These are phyloP conservation scores for Xylaria castorea DNA, from an alignment of 495 filamentous ascomycete species.

Conservation along the genomic window DNA sequence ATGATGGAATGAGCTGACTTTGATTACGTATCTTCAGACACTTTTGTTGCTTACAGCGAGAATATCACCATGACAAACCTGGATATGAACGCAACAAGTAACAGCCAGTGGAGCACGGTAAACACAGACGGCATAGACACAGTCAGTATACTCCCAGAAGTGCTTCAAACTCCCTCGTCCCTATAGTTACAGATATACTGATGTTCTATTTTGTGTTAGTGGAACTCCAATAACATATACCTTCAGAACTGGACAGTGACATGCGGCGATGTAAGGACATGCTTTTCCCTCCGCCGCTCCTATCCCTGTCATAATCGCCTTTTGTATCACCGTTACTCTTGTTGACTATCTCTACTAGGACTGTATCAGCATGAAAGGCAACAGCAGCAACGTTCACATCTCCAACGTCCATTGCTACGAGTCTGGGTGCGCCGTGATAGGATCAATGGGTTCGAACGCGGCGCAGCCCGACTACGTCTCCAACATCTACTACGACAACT, in stretches of 20 bases:
- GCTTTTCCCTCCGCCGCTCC: background rate
- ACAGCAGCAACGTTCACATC: slow-evolving; percentile 58
- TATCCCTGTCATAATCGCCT: background rate
- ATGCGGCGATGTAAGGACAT: slow-evolving; percentile 46
- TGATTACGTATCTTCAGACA: slow-evolving; percentile 31
- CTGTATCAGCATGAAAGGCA: slow-evolving; percentile 66
- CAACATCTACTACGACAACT: slow-evolving; percentile 50
- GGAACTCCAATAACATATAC: slow-evolving; percentile 40
- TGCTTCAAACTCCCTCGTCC: background rate
- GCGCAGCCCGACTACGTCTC: slow-evolving; percentile 45
- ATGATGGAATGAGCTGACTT: background rate
- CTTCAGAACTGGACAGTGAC: slow-evolving; percentile 53
- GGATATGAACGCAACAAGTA: slow-evolving; percentile 48
- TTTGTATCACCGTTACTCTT: background rate
- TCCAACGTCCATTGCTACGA: slow-evolving; percentile 51
- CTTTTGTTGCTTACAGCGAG: slow-evolving; percentile 49
- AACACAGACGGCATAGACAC: slow-evolving; percentile 54
- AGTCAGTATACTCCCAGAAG: slow-evolving; percentile 4
- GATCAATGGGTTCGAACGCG: slow-evolving; percentile 46
- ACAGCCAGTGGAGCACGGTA: slow-evolving; percentile 44
- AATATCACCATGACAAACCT: slow-evolving; percentile 52
- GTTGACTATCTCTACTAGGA: slow-evolving; percentile 45
- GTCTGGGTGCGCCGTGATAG: slow-evolving; percentile 47
- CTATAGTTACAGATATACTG: background rate
- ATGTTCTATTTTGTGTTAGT: background rate